Conservation (phyloP, 2,329 filamentous ascomycete genomes). For the Apiospora koreana region DNA sequence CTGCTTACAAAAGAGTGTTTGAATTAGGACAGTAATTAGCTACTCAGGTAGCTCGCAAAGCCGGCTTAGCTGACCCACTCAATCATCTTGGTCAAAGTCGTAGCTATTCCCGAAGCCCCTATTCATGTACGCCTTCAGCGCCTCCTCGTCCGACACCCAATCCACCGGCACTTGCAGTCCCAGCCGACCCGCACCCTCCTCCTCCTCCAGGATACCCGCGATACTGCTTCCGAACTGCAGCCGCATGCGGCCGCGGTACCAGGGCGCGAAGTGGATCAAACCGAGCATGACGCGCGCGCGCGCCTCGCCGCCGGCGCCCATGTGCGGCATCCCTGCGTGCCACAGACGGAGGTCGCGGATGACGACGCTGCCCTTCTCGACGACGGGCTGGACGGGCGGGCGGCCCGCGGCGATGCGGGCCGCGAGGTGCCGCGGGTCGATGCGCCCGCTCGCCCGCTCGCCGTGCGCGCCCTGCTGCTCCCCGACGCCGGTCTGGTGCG, state of each 20-base stretch:
- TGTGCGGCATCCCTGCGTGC: conserved; percentile 66
- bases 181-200: conserved; percentile 27
- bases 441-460: conserved; percentile 52
- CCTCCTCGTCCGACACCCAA: conserved; percentile 45
- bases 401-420: conserved; percentile 34
- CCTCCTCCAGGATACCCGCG: conserved; percentile 42
- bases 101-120: conserved; percentile 63
- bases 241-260: conserved; percentile 59
- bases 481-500: conserved; percentile 38
- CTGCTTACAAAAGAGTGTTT: too few relatives aligned
- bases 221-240: conserved; percentile 55
- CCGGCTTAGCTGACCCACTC: not conserved
- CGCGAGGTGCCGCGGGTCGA: conserved; percentile 43
- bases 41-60: too few relatives aligned
- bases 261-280: conserved; percentile 59
- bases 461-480: conserved; percentile 51
- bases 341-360: conserved; percentile 62
- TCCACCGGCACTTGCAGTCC: conserved; percentile 50
- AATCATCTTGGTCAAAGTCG: conserved; percentile 54
- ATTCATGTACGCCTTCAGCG: conserved; percentile 50
- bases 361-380: conserved; percentile 57
- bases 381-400: conserved; percentile 50
- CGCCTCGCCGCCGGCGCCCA: conserved; percentile 35
- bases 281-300: conserved; percentile 53
- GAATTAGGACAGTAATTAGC: too few relatives aligned